Evolutionary conservation across 305 asterid species (phyloP).

Genomic region (Plantago lanceolata): DNA sequence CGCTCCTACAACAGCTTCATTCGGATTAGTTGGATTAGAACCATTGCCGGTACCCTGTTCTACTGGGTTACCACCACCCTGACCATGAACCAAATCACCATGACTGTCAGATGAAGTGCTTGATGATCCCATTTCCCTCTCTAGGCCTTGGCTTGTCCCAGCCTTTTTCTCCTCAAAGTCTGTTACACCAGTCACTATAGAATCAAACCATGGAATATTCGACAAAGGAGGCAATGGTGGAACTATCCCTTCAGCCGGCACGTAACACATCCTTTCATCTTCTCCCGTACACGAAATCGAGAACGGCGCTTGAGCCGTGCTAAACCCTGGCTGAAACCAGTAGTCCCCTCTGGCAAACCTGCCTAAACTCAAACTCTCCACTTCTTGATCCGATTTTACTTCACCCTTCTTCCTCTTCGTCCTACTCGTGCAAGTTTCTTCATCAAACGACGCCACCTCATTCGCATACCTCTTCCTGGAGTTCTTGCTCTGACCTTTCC

Average conservation of each 20-base stretch:
- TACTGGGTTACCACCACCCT: constrained; percentile 17
- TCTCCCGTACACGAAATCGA: constrained; percentile 60
- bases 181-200: constrained; percentile 51
- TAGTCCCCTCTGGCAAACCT: constrained; percentile 15
- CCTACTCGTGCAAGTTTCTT: constrained; percentile 38
- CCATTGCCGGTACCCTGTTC: constrained; percentile 50
- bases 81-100: constrained; percentile 35
- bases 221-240: constrained; percentile 61
- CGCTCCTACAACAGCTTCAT: constrained; percentile 29
- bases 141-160: constrained; percentile 33
- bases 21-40: constrained; percentile 34
- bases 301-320: constrained; percentile 47
- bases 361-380: constrained; percentile 8
- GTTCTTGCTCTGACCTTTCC: constrained; percentile 36
- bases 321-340: constrained; percentile 12
- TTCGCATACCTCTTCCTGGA: constrained; percentile 66
- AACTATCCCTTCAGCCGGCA: constrained; percentile 36
- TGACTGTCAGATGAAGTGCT: constrained; percentile 65
- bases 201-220: constrained; percentile 70
- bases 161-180: constrained; percentile 44
- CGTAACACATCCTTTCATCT: constrained; percentile 52
- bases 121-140: constrained; percentile 62
- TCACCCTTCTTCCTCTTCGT: constrained; percentile 65
- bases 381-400: constrained; percentile 25
- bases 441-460: constrained; percentile 42